phyloP scores from a whole-genome alignment of 1,284 basidiomycete genomes.

The Rhizoctonia solani region DNA sequence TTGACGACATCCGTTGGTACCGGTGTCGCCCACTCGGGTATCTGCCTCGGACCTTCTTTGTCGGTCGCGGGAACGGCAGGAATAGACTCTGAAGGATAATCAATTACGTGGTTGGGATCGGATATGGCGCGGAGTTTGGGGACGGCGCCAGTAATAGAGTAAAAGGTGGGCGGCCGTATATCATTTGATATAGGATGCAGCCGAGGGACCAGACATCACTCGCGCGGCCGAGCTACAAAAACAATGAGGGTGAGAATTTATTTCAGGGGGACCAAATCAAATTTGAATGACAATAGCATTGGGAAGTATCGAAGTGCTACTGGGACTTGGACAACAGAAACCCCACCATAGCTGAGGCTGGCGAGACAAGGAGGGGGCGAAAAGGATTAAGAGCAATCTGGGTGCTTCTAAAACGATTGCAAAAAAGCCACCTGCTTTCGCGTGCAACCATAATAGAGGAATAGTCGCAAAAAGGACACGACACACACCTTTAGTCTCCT shows the following conservation, averaged over 20 bases:
- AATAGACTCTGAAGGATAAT: constrained; percentile 68
- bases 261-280: too few relatives aligned
- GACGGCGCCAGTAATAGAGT: constrained; percentile 70
- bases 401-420: too few relatives aligned
- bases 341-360: too few relatives aligned
- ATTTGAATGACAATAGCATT: too few relatives aligned
- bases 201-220: constrained; percentile 98
- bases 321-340: too few relatives aligned
- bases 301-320: too few relatives aligned
- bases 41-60: constrained; percentile 50
- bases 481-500: constrained; percentile 45
- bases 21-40: constrained; percentile 63
- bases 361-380: too few relatives aligned
- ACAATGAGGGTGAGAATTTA: not conserved
- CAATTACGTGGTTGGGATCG: constrained; percentile 69
- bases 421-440: too few relatives aligned
- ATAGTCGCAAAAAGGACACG: not conserved
- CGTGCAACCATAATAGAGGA: too few relatives aligned
- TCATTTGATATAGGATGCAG: constrained; percentile 97
- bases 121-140: constrained; percentile 90
- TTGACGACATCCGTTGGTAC: constrained; percentile 72
- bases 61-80: constrained; percentile 49
- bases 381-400: too few relatives aligned
- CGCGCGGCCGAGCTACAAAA: constrained; percentile 74
- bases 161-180: constrained; percentile 95